Evolutionary conservation across 78 protist genomes (phyloP).

Genomic region (Planoprotostelium fungivorum): DNA sequence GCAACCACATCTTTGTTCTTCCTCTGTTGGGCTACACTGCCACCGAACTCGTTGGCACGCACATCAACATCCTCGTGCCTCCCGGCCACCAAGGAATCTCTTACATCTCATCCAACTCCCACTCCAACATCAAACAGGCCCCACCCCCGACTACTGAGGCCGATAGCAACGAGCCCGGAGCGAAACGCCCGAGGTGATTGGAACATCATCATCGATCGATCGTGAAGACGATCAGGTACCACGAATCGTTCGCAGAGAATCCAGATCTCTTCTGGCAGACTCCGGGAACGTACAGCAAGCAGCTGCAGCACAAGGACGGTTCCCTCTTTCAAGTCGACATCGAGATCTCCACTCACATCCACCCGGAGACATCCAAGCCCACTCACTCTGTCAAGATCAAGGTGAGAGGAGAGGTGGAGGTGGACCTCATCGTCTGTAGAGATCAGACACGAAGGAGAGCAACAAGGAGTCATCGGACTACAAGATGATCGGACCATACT

Average conservation of each 20-base stretch:
- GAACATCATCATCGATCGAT: background rate
- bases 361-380: background rate
- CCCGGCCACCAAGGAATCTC: background rate
- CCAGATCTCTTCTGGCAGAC: background rate
- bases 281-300: background rate
- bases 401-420: background rate
- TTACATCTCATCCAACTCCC: background rate
- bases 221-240: background rate
- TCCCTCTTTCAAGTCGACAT: conserved; percentile 29
- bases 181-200: background rate
- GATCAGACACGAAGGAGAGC: background rate
- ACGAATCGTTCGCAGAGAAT: background rate
- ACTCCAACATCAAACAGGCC: background rate
- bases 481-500: conserved; percentile 39
- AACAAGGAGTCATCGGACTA: background rate
- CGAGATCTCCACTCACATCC: conserved; percentile 9
- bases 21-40: conserved; percentile 44
- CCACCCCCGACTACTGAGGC: background rate
- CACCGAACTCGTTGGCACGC: conserved; percentile 24
- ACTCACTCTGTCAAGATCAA: conserved; percentile 1
- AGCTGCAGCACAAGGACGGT: conserved; percentile 40
- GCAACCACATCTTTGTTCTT: conserved; percentile 34
- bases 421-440: background rate
- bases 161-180: background rate
- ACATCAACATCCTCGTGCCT: conserved; percentile 26